Conservation (phyloP, 768 basidiomycete genomes). For the Phylloporus sp. region DNA sequence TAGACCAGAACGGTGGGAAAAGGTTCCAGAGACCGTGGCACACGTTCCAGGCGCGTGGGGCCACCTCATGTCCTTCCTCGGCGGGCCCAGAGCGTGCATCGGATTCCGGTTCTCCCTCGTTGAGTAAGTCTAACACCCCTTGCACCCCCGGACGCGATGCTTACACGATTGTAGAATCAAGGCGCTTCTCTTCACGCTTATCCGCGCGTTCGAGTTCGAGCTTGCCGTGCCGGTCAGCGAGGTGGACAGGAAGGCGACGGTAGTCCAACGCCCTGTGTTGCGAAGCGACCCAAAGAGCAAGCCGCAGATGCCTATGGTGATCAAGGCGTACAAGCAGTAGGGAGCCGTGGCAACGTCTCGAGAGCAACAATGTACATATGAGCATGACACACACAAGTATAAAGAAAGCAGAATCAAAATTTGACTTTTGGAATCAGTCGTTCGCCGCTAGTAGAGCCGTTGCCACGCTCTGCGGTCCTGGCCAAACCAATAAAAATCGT, state of each 20-base stretch:
- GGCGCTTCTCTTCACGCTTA: background rate
- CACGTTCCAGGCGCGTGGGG: background rate
- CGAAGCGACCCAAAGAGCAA: background rate
- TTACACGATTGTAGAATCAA: background rate
- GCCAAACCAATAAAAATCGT: too few species aligned
- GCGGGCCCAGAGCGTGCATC: background rate
- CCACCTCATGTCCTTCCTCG: background rate
- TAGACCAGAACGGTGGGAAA: background rate
- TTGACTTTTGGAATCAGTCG: too few species aligned
- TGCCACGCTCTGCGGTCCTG: too few species aligned
- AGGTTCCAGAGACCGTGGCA: background rate
- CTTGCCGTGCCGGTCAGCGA: background rate
- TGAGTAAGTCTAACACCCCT: background rate
- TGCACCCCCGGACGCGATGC: background rate
- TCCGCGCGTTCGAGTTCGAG: slow-evolving; percentile 1
- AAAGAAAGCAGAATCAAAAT: too few species aligned
- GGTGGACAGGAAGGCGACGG: background rate
- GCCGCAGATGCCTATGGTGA: slow-evolving; percentile 10
- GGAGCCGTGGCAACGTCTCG: background rate
- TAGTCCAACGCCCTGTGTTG: background rate
- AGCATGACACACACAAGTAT: too few species aligned
- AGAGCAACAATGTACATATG: background rate
- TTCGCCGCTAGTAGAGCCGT: too few species aligned
- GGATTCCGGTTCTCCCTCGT: background rate
- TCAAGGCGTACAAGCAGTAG: slow-evolving; percentile 3